Conservation (phyloP, 2,329 filamentous ascomycete species). For the Calonectria pauciramosa region DNA sequence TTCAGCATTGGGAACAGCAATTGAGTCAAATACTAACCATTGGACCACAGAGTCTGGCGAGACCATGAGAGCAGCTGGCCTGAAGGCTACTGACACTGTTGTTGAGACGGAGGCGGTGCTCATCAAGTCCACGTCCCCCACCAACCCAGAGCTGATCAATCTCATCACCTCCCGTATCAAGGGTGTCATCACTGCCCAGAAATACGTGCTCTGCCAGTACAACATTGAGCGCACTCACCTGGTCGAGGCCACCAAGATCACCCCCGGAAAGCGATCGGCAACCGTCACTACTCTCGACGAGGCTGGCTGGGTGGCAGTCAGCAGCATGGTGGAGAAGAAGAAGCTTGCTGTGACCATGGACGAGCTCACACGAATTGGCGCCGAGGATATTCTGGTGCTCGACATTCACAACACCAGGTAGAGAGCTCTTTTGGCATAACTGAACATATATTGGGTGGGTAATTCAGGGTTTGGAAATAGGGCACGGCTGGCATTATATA, state of each 20-base stretch:
- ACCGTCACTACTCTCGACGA: constrained; percentile 92
- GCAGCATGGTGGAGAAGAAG: constrained; percentile 92
- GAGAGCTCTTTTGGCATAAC: constrained; percentile 29
- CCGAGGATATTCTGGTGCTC: constrained; percentile 86
- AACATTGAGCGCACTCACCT: constrained; percentile 85
- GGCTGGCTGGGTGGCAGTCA: constrained; percentile 94
- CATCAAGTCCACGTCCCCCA: constrained; percentile 89
- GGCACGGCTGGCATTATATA: constrained; percentile 33
- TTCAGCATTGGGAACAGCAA: neutral
- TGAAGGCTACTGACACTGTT: constrained; percentile 95
- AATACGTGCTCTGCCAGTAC: constrained; percentile 95
- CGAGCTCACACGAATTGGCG: constrained; percentile 80
- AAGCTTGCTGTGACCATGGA: constrained; percentile 90
- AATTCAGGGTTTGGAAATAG: constrained; percentile 29
- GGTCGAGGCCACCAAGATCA: constrained; percentile 78
- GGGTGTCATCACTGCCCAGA: constrained; percentile 95
- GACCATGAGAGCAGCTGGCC: constrained; percentile 95
- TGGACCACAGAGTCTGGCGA: constrained; percentile 85
- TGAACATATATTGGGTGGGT: constrained; percentile 29
- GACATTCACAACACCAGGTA: constrained; percentile 85
- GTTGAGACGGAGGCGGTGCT: constrained; percentile 89
- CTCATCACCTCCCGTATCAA: constrained; percentile 89
- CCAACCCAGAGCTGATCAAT: constrained; percentile 84
- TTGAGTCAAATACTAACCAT: constrained; percentile 31
- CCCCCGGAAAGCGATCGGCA: constrained; percentile 92